Evolutionary conservation across 495 filamentous ascomycete species (phyloP), one percentile per base, ranked within the genome.

Genomic region (Penicillium samsonianum): DNA sequence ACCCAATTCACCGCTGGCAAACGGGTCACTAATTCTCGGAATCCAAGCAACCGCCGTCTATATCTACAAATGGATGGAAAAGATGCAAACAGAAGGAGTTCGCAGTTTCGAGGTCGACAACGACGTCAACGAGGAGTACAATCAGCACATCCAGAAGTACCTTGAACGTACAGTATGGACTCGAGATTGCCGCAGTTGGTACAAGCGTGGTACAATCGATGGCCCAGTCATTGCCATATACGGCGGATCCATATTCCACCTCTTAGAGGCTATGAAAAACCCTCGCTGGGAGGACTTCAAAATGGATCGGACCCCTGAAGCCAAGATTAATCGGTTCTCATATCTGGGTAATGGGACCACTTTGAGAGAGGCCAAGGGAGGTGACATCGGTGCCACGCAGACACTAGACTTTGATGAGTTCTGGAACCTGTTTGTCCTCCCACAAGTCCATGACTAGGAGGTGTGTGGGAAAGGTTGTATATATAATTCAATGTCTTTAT

Each of bases 241-340:
- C 35, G 57, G 60, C 1, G 66, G 66, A 12, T 64, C 69, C 19
- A 65, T 68, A 5, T 61, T 79, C 28, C 77, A 80, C 50, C 82
- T 79, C 62, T 74, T 80, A 33, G 79, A 84, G 43, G 70, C 73
- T 7, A 49, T 83, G 26, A 65, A 72, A 47, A 71, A 75, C 51
- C 68, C 76, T 1, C 68, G 79, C 3, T 64, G 65, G 38, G 79
- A 82, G 38, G 79, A 82, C 57, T 83, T 70, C 60, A 65, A 79
- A 3, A 53, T 61, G 11, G 20, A 58, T 72, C 58, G 67, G 5
- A 35, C 44, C 0, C 48, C 47, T 61, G 59, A 77, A 75, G 50
- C 60, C 41, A 61, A 62, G 5, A 62, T 59, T 6, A 80, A 82
- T 46, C 64, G 79, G 31, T 82, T 81, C 61, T 64, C 71, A 5